Conservation (phyloP, 108 stramenopile genomes). For the Stephanodiscus minutulus region DNA sequence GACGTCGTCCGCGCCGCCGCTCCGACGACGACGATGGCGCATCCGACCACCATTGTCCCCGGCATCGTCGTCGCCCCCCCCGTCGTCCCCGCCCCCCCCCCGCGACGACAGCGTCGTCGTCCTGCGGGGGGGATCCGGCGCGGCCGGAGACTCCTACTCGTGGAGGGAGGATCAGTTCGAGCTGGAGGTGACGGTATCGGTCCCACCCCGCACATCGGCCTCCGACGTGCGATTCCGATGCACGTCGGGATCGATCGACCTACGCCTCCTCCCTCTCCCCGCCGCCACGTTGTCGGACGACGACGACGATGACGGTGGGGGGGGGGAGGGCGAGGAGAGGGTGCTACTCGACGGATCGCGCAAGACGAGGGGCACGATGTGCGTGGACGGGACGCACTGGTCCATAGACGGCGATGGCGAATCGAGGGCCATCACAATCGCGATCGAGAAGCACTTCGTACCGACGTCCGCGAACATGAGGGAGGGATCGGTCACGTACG, state of each 20-base stretch:
- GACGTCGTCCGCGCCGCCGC: too few relatives aligned
- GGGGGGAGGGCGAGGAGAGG: slow-evolving; percentile 14
- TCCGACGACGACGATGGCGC: too few relatives aligned
- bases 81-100: not conserved
- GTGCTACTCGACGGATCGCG: slow-evolving; percentile 68
- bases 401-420: slow-evolving; percentile 44
- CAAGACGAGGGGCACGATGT: slow-evolving; percentile 62
- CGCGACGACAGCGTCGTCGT: too few relatives aligned
- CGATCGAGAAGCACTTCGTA: slow-evolving; percentile 68
- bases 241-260: slow-evolving; percentile 55
- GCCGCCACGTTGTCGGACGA: slow-evolving; percentile 1
- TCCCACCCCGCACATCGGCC: slow-evolving; percentile 64
- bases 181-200: slow-evolving; percentile 70
- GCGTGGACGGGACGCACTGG: slow-evolving; percentile 85
- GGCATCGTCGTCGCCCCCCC: not conserved
- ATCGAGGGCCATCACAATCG: slow-evolving; percentile 59
- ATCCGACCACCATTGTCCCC: too few relatives aligned
- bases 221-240: slow-evolving; percentile 71
- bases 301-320: slow-evolving; percentile 3
- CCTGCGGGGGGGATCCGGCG: not conserved
- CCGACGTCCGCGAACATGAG: slow-evolving; percentile 2
- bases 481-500: slow-evolving; percentile 34
- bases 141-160: slow-evolving; percentile 65
- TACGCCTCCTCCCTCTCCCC: slow-evolving; percentile 35
- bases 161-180: slow-evolving; percentile 87